Evolutionary conservation across 768 basidiomycete genomes (phyloP).

Genomic region (Suillus sp.): DNA sequence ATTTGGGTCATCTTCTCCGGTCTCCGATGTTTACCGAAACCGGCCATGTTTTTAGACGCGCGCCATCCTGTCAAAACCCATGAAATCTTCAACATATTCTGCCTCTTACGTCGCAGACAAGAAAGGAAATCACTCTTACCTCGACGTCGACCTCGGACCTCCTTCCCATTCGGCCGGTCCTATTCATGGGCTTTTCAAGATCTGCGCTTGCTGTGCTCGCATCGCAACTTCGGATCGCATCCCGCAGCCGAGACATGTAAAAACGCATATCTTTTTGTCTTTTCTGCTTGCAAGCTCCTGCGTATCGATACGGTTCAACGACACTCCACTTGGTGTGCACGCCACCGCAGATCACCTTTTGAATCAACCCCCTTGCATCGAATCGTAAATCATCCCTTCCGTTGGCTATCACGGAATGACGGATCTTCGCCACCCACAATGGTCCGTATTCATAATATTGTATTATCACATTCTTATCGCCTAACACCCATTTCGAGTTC

Average conservation of each 20-base stretch:
- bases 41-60: too few relatives aligned
- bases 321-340: neutral
- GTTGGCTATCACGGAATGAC: conserved; percentile 9
- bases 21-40: neutral
- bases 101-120: too few relatives aligned
- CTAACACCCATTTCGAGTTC: neutral
- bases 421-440: neutral
- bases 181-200: too few relatives aligned
- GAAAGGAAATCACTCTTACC: too few relatives aligned
- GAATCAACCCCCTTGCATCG: conserved; percentile 1
- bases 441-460: neutral
- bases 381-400: conserved; percentile 5
- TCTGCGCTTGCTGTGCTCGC: too few relatives aligned
- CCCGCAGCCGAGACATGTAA: conserved; percentile 2
- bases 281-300: too few relatives aligned
- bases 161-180: too few relatives aligned
- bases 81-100: neutral
- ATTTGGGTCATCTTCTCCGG: neutral
- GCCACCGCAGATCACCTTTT: conserved; percentile 6
- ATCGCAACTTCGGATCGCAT: neutral
- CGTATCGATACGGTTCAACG: conserved; percentile 3
- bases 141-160: too few relatives aligned
- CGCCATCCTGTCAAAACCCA: neutral
- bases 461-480: conserved; percentile 5
- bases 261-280: too few relatives aligned